Base-by-base conservation (phyloP, 2,329 filamentous ascomycete genomes). In the Fusarium ambrosium region DNA sequence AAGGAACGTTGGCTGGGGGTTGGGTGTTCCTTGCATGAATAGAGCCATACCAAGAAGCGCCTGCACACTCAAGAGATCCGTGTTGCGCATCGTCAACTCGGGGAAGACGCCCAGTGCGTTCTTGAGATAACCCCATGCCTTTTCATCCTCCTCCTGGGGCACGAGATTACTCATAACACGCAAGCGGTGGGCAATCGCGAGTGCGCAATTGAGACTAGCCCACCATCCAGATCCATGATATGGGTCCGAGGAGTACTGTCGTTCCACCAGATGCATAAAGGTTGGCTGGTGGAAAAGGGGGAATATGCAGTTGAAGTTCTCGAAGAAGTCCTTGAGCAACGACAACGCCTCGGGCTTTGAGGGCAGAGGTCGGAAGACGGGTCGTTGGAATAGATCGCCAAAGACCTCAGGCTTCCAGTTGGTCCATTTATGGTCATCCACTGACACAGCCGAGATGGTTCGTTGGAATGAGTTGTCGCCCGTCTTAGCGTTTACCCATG, bases 231-330 rank as follows among this genome's bases (percentile, higher is more conserved):
- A 97, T 32, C 96, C 95, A 81, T 97, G 92, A 76, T 98, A 98
- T 1, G 96, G 96, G 76, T 98, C 94, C 60, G 92, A 87, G 1
- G 95, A 97, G 83, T 98, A 99, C 81, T 98, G 96, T 77, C 93
- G 92, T 80, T 98, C 95, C 36, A 98, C 95, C 6, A 98, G 87
- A 80, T 98, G 95, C 95, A 98, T 98, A 81, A 99, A 99, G 0
- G 97, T 98, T 1, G 96, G 95, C 82, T 98, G 95, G 82, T 99
- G 97, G 80, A 98, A 99, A 5, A 99, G 87, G 7, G 97, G 97
- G 80, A 98, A 98, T 90, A 98, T 96, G 90, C 95, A 97, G 86
- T 99, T 99, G 88, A 99, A 98, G 84, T 98, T 98, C 80, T 97
- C 94, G 77, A 99, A 99, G 80, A 93, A 99, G 82, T 99, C 97